A percentile compares a stretch with the other conserved stretches of the same genome.
Evolutionary conservation across 352 stramenopile species (phyloP).

Genomic region (Lagenidium giganteum): DNA sequence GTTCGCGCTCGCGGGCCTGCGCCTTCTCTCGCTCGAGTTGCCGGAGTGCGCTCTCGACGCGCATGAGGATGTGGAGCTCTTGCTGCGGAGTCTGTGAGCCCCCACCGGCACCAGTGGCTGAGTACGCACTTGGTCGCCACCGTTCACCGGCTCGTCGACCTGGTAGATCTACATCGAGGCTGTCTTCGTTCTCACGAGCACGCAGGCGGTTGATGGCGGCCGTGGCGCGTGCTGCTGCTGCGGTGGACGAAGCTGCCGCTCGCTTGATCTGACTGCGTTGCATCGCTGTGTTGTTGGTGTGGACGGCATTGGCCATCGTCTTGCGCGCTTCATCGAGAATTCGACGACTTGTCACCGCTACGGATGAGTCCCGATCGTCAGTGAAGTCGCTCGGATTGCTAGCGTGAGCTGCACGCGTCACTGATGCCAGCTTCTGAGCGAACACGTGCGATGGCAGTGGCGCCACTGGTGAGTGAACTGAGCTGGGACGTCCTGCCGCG

Average conservation of each 20-base stretch:
- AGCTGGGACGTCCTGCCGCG: conserved; percentile 1
- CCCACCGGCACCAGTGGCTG: neutral
- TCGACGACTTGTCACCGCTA: too few species aligned
- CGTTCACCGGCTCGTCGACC: neutral
- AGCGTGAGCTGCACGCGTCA: conserved; percentile 1
- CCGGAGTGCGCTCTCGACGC: conserved; percentile 63
- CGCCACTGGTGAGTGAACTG: conserved; percentile 1
- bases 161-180: neutral
- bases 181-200: conserved; percentile 9
- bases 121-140: neutral
- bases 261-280: neutral
- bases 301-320: conserved; percentile 1
- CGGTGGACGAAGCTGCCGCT: neutral
- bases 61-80: conserved; percentile 64
- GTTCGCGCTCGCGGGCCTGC: conserved; percentile 37
- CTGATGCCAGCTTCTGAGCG: neutral
- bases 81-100: conserved; percentile 22
- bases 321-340: conserved; percentile 7
- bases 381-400: neutral
- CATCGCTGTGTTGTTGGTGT: neutral
- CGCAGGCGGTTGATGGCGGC: conserved; percentile 16
- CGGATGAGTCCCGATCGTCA: neutral
- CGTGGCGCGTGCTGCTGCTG: conserved; percentile 12
- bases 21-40: conserved; percentile 70
- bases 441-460: conserved; percentile 2